Evolutionary conservation across 2,329 filamentous ascomycete genomes (phyloP).

Genomic region (Penicillium hordei): DNA sequence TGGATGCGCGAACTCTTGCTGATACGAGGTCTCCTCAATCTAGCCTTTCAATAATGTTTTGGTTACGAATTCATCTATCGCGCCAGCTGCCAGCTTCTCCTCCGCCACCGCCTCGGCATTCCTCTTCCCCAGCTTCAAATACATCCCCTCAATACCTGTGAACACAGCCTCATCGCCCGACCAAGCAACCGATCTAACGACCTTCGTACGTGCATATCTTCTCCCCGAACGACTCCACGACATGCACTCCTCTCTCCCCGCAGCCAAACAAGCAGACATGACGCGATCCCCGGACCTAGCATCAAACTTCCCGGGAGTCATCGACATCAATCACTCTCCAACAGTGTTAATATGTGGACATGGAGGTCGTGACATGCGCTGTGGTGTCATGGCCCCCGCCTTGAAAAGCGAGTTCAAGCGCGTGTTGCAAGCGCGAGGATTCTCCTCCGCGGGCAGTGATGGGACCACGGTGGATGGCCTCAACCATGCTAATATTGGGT

Average conservation of each 20-base stretch:
- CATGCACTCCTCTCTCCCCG: slow-evolving; percentile 35
- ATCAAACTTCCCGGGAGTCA: slow-evolving; percentile 56
- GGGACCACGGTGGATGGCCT: slow-evolving; percentile 29
- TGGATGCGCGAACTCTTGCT: not conserved
- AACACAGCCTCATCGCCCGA: slow-evolving; percentile 50
- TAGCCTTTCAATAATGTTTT: slow-evolving; percentile 83
- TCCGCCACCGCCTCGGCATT: slow-evolving; percentile 58
- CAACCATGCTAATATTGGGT: slow-evolving; percentile 41
- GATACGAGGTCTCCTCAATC: not conserved
- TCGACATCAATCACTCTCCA: slow-evolving; percentile 60
- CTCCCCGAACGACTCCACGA: slow-evolving; percentile 37
- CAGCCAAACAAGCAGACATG: slow-evolving; percentile 30
- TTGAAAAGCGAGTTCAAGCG: slow-evolving; percentile 68
- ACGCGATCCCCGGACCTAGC: slow-evolving; percentile 53
- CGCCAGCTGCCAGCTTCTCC: slow-evolving; percentile 46
- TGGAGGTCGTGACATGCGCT: slow-evolving; percentile 75
- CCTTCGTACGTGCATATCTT: slow-evolving; percentile 47
- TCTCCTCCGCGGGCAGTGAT: slow-evolving; percentile 22
- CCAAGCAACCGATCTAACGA: slow-evolving; percentile 35
- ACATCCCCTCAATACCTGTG: slow-evolving; percentile 69
- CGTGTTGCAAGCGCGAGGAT: slow-evolving; percentile 34
- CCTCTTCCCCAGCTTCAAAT: slow-evolving; percentile 80
- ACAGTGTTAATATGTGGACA: slow-evolving; percentile 84
- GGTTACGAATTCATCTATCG: slow-evolving; percentile 73
- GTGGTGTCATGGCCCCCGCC: slow-evolving; percentile 75